Evolutionary conservation across 2,329 filamentous ascomycete genomes (phyloP).

Genomic region (Dothideomycetidae sp.): DNA sequence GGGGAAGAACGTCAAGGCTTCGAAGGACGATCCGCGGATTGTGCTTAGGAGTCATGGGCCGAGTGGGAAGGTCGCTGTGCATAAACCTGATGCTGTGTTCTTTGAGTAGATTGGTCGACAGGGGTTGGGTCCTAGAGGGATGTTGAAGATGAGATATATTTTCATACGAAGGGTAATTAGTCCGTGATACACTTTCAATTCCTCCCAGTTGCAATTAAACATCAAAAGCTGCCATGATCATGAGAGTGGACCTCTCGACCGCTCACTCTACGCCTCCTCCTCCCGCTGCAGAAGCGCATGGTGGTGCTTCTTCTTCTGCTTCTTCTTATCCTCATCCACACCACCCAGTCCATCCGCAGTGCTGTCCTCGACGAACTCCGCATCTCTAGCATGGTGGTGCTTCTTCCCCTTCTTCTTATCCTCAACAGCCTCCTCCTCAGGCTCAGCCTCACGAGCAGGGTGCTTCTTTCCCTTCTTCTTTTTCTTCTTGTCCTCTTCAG

Average conservation of each 20-base stretch:
- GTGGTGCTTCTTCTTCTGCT: constrained; percentile 19
- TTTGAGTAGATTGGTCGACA: constrained; percentile 21
- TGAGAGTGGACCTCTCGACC: neutral
- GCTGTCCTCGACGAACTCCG: too few relatives aligned
- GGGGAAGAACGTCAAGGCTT: constrained; percentile 23
- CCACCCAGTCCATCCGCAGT: too few relatives aligned
- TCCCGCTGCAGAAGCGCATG: neutral
- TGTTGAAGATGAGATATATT: neutral
- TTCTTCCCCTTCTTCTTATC: too few relatives aligned
- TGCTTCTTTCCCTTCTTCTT: too few relatives aligned
- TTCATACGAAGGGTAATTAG: too few relatives aligned
- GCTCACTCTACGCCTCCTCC: neutral
- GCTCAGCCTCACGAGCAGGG: too few relatives aligned
- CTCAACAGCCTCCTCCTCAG: neutral
- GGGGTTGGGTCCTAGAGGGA: neutral
- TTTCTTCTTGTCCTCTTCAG: too few relatives aligned
- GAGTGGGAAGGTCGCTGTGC: constrained; percentile 29
- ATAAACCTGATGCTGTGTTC: constrained; percentile 31
- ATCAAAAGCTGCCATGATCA: neutral
- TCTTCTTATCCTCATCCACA: too few relatives aligned
- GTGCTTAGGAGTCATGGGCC: constrained; percentile 25
- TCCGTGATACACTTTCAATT: too few relatives aligned
- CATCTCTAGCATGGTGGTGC: too few relatives aligned
- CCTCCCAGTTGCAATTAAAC: too few relatives aligned
- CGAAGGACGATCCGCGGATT: constrained; percentile 25